These are phyloP conservation scores for Leccinum arenicola DNA, from an alignment of 768 basidiomycete species.

Conservation along the genomic window DNA sequence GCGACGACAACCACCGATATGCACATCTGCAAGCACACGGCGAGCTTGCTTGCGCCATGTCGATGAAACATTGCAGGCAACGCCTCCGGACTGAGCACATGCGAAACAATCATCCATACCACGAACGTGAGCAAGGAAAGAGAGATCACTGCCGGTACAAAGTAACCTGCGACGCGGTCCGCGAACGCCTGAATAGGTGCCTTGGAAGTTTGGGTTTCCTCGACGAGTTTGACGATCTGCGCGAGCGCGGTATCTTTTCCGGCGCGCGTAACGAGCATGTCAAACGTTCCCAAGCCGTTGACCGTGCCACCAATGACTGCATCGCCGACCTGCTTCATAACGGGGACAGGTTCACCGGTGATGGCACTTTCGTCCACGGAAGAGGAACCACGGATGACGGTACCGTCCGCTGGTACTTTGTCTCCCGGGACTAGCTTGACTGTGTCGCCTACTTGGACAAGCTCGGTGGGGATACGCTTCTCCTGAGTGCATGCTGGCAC, in stretches of 20 bases:
- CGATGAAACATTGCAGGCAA: constrained; percentile 84
- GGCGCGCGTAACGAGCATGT: constrained; percentile 93
- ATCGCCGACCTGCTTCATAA: constrained; percentile 81
- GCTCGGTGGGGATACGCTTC: constrained; percentile 89
- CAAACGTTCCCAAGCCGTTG: constrained; percentile 95
- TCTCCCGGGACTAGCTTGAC: constrained; percentile 96
- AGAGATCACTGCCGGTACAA: constrained; percentile 88
- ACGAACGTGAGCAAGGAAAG: constrained; percentile 81
- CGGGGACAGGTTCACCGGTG: constrained; percentile 91
- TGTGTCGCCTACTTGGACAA: constrained; percentile 90
- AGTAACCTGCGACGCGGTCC: constrained; percentile 90
- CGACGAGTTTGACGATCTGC: constrained; percentile 95
- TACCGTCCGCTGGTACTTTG: constrained; percentile 94
- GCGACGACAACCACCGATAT: constrained; percentile 98
- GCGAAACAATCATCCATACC: constrained; percentile 76
- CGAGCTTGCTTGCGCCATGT: constrained; percentile 81
- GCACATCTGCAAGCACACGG: constrained; percentile 93
- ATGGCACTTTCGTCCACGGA: constrained; percentile 95
- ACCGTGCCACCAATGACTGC: constrained; percentile 94
- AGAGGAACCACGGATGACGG: constrained; percentile 81
- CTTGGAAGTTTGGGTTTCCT: constrained; percentile 97
- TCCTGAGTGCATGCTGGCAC: constrained; percentile 76
- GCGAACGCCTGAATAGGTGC: constrained; percentile 98
- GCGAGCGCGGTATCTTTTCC: constrained; percentile 95
- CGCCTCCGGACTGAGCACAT: constrained; percentile 47